A percentile compares a stretch with the other conserved stretches of the same genome.
Evolutionary conservation across 768 basidiomycete genomes (phyloP).

Genomic region (Filobasidium wieringae): DNA sequence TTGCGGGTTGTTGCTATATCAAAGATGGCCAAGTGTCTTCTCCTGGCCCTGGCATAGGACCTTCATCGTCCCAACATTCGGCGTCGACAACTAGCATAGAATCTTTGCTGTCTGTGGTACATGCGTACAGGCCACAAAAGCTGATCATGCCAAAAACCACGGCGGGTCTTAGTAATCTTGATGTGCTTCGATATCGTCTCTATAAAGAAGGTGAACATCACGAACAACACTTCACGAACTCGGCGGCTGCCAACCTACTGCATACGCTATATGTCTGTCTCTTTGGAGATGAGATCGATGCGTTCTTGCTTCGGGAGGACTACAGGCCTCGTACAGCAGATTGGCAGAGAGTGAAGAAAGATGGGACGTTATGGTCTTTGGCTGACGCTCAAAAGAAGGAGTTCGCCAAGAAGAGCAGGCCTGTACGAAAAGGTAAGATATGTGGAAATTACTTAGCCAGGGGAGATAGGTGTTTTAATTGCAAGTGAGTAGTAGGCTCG

Average conservation of each 20-base stretch:
- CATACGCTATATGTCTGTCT: not conserved
- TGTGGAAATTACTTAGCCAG: slow-evolving; percentile 29
- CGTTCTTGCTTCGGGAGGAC: not conserved
- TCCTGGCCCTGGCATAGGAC: no score
- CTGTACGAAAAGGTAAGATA: slow-evolving; percentile 15
- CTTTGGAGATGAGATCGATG: not conserved
- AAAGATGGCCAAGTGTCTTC: no score
- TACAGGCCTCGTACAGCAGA: not conserved
- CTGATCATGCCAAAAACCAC: not conserved
- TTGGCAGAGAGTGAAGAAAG: not conserved
- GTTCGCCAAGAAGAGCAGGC: not conserved
- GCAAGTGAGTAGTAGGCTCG: slow-evolving; percentile 39
- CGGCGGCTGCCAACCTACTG: not conserved
- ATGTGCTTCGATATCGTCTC: not conserved
- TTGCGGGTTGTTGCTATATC: no score
- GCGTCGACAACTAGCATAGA: no score
- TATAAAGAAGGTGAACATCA: not conserved
- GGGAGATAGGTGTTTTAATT: slow-evolving; percentile 30
- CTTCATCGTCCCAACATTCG: no score
- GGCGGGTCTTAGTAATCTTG: not conserved
- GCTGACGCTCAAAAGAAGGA: not conserved
- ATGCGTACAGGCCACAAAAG: no score
- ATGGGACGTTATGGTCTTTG: not conserved
- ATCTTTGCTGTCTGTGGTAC: no score
- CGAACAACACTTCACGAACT: not conserved